Percentiles rank a stretch among this genome's conserved stretches.
phyloP scores from a whole-genome alignment of 352 stramenopile genomes.

The Albugo laibachii region DNA sequence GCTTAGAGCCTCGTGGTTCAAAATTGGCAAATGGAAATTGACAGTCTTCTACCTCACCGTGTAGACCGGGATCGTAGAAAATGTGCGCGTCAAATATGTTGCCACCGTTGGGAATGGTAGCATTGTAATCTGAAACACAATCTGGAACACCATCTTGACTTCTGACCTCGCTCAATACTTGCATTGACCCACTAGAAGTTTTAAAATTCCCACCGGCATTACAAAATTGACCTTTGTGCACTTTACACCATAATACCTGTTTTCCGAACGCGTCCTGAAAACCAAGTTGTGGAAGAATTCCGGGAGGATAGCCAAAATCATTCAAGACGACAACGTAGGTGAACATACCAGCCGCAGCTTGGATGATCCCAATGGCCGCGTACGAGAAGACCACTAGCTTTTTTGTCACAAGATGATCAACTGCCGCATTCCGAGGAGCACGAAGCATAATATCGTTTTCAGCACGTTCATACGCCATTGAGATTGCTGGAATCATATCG shows the following conservation, averaged over 20 bases:
- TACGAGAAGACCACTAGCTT: slow-evolving; percentile 84
- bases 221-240: slow-evolving; percentile 31
- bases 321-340: slow-evolving; percentile 78
- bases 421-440: slow-evolving; percentile 46
- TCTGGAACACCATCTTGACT: slow-evolving; percentile 14
- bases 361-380: slow-evolving; percentile 74
- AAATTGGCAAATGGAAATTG: slow-evolving; percentile 71
- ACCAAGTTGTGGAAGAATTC: slow-evolving; percentile 64
- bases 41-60: slow-evolving; percentile 34
- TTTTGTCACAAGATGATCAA: slow-evolving; percentile 74
- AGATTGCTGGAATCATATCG: slow-evolving; percentile 85
- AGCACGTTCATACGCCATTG: slow-evolving; percentile 79
- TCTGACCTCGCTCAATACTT: slow-evolving; percentile 13
- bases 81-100: slow-evolving; percentile 55
- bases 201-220: slow-evolving; percentile 48
- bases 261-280: slow-evolving; percentile 69
- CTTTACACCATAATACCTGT: slow-evolving; percentile 73
- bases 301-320: slow-evolving; percentile 69
- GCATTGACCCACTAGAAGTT: slow-evolving; percentile 6
- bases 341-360: slow-evolving; percentile 72
- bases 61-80: slow-evolving; percentile 42
- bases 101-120: slow-evolving; percentile 22
- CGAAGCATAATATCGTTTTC: slow-evolving; percentile 80
- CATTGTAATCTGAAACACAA: slow-evolving; percentile 26
- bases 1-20: slow-evolving; percentile 15